phyloP scores from a whole-genome alignment of 176 grass and related monocot species.

The Pharus latifolius region DNA sequence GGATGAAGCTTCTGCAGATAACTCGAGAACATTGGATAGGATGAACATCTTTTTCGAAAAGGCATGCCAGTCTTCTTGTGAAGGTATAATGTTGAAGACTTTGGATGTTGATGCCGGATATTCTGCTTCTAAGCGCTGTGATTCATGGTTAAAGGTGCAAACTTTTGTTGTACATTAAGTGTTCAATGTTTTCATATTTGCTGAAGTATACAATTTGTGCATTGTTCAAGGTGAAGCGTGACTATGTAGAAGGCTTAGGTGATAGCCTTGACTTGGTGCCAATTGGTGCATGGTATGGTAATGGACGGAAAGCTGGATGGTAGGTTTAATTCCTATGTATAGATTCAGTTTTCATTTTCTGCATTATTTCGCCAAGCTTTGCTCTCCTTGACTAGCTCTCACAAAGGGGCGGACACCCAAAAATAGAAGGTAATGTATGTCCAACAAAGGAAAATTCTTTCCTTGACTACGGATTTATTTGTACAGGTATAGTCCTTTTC shows the following conservation, averaged over 20 bases:
- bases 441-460: too few relatives aligned
- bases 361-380: neutral
- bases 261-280: constrained; percentile 88
- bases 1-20: constrained; percentile 44
- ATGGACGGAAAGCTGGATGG: constrained; percentile 94
- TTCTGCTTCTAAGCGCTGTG: constrained; percentile 78
- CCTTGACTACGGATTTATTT: neutral
- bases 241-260: constrained; percentile 90
- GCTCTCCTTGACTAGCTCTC: neutral
- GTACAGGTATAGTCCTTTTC: constrained; percentile 91
- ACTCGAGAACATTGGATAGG: constrained; percentile 42
- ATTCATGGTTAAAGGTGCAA: constrained; percentile 83
- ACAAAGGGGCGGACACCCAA: too few relatives aligned
- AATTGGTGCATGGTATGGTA: constrained; percentile 91
- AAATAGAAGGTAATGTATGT: too few relatives aligned
- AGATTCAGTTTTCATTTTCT: neutral
- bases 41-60: constrained; percentile 71
- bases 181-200: constrained; percentile 8
- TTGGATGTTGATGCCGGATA: constrained; percentile 87
- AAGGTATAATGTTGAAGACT: constrained; percentile 94
- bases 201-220: neutral
- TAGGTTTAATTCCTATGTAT: constrained; percentile 14
- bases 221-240: constrained; percentile 66
- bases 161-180: neutral
- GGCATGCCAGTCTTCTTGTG: constrained; percentile 76